Conservation (phyloP, 1,139 yeast genomes). For the Lodderomyces parapsilosis region DNA sequence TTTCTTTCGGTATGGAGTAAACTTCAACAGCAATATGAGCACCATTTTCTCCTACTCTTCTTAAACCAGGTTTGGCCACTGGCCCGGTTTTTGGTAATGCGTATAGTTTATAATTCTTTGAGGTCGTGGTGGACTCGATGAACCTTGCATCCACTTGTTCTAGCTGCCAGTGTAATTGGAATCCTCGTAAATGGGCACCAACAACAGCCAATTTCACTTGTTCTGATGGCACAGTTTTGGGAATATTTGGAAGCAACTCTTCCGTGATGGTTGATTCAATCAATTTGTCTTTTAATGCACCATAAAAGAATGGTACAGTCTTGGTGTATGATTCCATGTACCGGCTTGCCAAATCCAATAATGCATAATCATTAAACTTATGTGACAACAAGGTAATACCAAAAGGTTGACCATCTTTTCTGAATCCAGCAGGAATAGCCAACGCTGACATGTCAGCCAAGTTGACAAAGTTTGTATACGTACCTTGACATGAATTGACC, state of each 20-base stretch:
- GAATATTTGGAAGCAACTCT: constrained; percentile 38
- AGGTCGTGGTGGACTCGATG: constrained; percentile 62
- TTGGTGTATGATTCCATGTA: constrained; percentile 47
- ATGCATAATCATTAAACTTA: constrained; percentile 84
- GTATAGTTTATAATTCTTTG: constrained; percentile 71
- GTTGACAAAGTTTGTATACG: constrained; percentile 95
- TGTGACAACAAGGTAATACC: constrained; percentile 84
- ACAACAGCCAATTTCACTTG: constrained; percentile 77
- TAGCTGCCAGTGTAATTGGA: constrained; percentile 92
- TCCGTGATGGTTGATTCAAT: constrained; percentile 27
- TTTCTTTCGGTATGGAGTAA: constrained; percentile 74
- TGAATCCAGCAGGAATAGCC: constrained; percentile 87
- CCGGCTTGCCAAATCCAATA: constrained; percentile 76
- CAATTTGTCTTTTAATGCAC: constrained; percentile 42
- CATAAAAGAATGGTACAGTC: constrained; percentile 27
- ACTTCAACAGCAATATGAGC: constrained; percentile 69
- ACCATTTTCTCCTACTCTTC: constrained; percentile 63
- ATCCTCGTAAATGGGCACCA: constrained; percentile 89
- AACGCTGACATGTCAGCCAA: constrained; percentile 90
- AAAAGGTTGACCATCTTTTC: constrained; percentile 80
- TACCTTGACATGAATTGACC: constrained; percentile 87
- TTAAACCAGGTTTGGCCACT: constrained; percentile 82
- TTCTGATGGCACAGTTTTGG: constrained; percentile 22
- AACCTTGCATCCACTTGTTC: constrained; percentile 81
- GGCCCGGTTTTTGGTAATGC: constrained; percentile 85